Conservation (phyloP, 768 basidiomycete species). For the Boletus subparvulus region DNA sequence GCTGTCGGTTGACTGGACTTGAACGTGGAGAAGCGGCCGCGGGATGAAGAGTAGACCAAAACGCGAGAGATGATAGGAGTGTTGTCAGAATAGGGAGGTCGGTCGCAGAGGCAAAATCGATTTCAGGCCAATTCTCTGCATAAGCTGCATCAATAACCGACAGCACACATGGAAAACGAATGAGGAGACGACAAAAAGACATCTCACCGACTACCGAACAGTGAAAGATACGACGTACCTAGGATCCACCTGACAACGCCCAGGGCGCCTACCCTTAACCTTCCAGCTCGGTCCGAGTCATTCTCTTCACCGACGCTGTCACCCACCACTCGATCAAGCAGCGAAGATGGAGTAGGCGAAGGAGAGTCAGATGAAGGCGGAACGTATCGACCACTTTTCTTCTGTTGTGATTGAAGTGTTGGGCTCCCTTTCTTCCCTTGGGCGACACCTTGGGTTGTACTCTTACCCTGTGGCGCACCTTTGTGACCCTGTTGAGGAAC, state of each 20-base stretch:
- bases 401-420: conserved; percentile 30
- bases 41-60: conserved; percentile 62
- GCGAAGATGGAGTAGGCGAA: conserved; percentile 20
- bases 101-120: not conserved
- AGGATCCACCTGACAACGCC: conserved; percentile 64
- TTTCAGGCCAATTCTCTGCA: conserved; percentile 18
- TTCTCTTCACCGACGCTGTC: conserved; percentile 56
- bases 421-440: conserved; percentile 22
- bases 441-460: not conserved
- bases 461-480: not conserved
- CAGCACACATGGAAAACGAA: not conserved
- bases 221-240: conserved; percentile 41
- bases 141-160: not conserved
- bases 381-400: conserved; percentile 31
- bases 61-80: conserved; percentile 35
- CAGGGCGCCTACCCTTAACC: conserved; percentile 67
- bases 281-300: conserved; percentile 65
- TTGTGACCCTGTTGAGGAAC: conserved; percentile 13
- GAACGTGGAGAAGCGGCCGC: conserved; percentile 42
- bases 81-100: conserved; percentile 3
- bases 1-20: conserved; percentile 32
- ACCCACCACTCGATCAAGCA: conserved; percentile 16
- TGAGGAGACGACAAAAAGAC: not conserved
- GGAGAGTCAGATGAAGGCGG: conserved; percentile 35
- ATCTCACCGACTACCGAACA: not conserved